These are phyloP conservation scores for Blastobotrys aristatus DNA, from an alignment of 1,139 yeast species.

Conservation along the genomic window DNA sequence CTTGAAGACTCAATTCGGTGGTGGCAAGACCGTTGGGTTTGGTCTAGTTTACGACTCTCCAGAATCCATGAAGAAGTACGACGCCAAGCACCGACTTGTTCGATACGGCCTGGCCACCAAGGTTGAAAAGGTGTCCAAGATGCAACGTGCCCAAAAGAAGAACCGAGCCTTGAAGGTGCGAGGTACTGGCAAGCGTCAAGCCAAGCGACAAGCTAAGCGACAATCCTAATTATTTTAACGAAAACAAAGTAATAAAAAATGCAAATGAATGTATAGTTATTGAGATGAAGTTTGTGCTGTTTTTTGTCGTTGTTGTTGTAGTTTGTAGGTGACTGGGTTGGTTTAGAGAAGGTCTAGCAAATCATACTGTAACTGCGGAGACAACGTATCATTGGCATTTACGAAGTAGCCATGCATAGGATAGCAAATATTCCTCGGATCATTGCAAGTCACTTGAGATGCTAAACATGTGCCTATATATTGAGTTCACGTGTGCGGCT, in stretches of 20 bases:
- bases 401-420: too few species aligned
- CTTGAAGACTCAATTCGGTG: constrained; percentile 99
- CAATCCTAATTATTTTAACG: neutral
- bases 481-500: too few species aligned
- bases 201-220: constrained; percentile 46
- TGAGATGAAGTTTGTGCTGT: too few species aligned
- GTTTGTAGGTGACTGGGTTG: too few species aligned
- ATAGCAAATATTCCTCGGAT: too few species aligned
- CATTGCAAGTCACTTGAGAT: too few species aligned
- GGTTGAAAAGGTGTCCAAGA: constrained; percentile 98
- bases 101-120: constrained; percentile 97
- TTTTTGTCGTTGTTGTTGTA: too few species aligned
- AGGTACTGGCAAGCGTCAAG: constrained; percentile 96
- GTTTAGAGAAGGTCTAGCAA: too few species aligned
- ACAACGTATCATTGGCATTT: too few species aligned
- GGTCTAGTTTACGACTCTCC: constrained; percentile 98
- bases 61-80: constrained; percentile 97
- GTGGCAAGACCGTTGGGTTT: constrained; percentile 99
- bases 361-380: too few species aligned
- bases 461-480: too few species aligned
- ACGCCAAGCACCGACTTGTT: constrained; percentile 98
- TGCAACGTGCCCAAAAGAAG: constrained; percentile 99
- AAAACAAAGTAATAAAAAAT: neutral
- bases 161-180: constrained; percentile 99
- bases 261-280: too few species aligned